Conservation (phyloP, 1,284 basidiomycete genomes). For the Neonothopanus nambi region DNA sequence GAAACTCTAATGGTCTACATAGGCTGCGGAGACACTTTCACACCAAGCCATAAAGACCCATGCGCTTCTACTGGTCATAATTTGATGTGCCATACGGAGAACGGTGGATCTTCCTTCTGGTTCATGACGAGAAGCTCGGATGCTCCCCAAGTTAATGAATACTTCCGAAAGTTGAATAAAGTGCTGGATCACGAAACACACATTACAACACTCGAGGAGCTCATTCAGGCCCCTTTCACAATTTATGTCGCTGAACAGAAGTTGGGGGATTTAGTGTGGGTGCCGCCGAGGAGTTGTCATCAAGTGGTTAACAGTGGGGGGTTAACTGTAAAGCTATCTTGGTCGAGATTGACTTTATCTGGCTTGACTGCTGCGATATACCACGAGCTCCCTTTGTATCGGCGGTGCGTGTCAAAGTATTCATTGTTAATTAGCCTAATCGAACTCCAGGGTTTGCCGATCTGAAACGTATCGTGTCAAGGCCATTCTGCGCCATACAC, state of each 20-base stretch:
- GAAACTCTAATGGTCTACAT: slow-evolving; percentile 82
- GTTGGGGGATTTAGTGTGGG: slow-evolving; percentile 74
- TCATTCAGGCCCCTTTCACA: slow-evolving; percentile 62
- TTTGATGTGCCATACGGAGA: slow-evolving; percentile 75
- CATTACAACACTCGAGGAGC: slow-evolving; percentile 59
- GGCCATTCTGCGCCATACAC: slow-evolving; percentile 55
- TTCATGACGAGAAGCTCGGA: slow-evolving; percentile 71
- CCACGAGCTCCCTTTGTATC: slow-evolving; percentile 74
- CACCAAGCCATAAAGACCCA: slow-evolving; percentile 77
- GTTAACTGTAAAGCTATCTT: slow-evolving; percentile 75
- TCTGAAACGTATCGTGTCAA: slow-evolving; percentile 72
- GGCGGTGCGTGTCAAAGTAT: slow-evolving; percentile 46
- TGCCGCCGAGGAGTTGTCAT: slow-evolving; percentile 75
- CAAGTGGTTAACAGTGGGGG: slow-evolving; percentile 79
- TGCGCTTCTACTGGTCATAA: slow-evolving; percentile 82
- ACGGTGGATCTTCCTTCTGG: slow-evolving; percentile 72
- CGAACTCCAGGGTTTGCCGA: slow-evolving; percentile 63
- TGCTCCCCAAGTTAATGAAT: slow-evolving; percentile 50
- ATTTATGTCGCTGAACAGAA: slow-evolving; percentile 71
- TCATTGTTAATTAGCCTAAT: slow-evolving; percentile 9
- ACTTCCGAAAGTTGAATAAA: slow-evolving; percentile 57
- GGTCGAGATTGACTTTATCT: slow-evolving; percentile 74
- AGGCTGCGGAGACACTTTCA: slow-evolving; percentile 74
- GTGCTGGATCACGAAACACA: slow-evolving; percentile 75
- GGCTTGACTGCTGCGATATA: slow-evolving; percentile 59